Conservation (phyloP, 257 asterid species). For the Fraxinus cuspidata region DNA sequence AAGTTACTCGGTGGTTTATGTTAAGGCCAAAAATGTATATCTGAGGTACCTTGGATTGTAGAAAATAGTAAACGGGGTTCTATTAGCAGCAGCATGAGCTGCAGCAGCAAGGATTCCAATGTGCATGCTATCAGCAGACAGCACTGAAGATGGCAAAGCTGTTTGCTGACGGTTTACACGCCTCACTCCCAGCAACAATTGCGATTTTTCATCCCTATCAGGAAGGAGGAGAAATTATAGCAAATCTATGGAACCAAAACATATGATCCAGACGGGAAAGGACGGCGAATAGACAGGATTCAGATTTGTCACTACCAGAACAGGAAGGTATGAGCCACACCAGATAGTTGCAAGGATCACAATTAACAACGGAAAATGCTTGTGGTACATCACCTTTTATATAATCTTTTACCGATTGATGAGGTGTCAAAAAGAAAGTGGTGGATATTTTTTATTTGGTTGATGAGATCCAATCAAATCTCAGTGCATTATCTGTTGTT, state of each 20-base stretch:
- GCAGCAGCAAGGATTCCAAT: conserved; percentile 98
- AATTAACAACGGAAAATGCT: too few relatives aligned
- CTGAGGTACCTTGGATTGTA: conserved; percentile 80
- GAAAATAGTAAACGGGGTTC: conserved; percentile 82
- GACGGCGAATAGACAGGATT: neutral
- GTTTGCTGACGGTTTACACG: conserved; percentile 89
- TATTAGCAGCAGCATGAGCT: conserved; percentile 93
- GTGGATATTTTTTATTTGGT: too few relatives aligned
- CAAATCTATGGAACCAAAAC: neutral
- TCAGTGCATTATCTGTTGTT: too few relatives aligned
- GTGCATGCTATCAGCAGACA: conserved; percentile 99
- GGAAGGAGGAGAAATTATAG: neutral
- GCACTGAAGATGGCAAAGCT: conserved; percentile 82
- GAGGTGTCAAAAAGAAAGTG: too few relatives aligned
- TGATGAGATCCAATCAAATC: too few relatives aligned
- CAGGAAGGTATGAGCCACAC: neutral
- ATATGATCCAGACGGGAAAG: neutral
- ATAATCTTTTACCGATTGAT: too few relatives aligned
- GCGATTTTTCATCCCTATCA: conserved; percentile 82
- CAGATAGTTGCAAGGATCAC: neutral
- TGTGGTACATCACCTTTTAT: too few relatives aligned
- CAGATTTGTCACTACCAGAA: neutral
- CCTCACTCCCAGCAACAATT: conserved; percentile 84
- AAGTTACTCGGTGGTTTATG: neutral
- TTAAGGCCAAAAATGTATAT: neutral